A percentile compares a stretch with the other conserved stretches of the same genome.
phyloP scores from a whole-genome alignment of 331 rosid genomes.

The Saraca asoca region DNA sequence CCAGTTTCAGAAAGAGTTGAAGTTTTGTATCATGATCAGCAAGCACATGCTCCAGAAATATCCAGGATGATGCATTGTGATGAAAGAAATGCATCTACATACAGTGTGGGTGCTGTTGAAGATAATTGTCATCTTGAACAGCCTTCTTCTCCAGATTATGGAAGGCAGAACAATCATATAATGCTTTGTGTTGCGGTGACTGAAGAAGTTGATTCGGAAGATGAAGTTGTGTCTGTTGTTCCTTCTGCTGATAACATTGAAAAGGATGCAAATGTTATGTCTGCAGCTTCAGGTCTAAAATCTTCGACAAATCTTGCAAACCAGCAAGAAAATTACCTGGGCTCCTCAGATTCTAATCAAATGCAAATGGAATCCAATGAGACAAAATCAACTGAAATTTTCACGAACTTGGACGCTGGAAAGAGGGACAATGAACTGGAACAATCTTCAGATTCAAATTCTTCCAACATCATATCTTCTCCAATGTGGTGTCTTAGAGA shows the following conservation, averaged over 20 bases:
- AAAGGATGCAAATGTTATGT: constrained; percentile 33
- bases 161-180: constrained; percentile 34
- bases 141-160: constrained; percentile 37
- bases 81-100: constrained; percentile 40
- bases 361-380: constrained; percentile 43
- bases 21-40: constrained; percentile 33
- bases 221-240: constrained; percentile 36
- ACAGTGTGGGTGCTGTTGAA: constrained; percentile 40
- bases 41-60: constrained; percentile 40
- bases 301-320: constrained; percentile 41
- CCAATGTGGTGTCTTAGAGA: constrained; percentile 28
- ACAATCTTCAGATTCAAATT: constrained; percentile 31
- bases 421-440: constrained; percentile 32
- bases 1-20: constrained; percentile 41
- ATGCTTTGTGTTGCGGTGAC: constrained; percentile 36
- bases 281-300: constrained; percentile 33
- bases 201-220: constrained; percentile 42
- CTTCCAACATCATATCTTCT: constrained; percentile 39
- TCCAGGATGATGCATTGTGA: constrained; percentile 36
- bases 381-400: constrained; percentile 43
- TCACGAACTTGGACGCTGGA: constrained; percentile 38
- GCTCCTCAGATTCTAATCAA: constrained; percentile 35
- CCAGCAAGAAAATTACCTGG: constrained; percentile 41
- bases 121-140: constrained; percentile 41
- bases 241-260: constrained; percentile 35